Percentiles rank a stretch among this genome's conserved stretches.
Evolutionary conservation across 2,329 filamentous ascomycete genomes (phyloP).

Genomic region (Escovopsis sp.): DNA sequence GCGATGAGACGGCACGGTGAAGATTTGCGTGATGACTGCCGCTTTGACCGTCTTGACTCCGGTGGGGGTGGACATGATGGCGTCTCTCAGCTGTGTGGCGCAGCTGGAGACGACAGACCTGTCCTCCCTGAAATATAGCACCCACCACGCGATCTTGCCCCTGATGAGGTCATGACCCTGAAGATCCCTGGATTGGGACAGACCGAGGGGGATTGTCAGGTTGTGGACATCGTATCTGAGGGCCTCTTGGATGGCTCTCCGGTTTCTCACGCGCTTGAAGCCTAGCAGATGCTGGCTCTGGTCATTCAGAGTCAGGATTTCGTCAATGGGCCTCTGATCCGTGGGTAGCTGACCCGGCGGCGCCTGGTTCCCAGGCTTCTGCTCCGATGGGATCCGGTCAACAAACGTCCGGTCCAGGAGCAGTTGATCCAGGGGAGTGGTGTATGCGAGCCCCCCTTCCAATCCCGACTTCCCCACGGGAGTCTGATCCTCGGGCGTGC

Average conservation of each 20-base stretch:
- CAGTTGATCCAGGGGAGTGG: too few relatives aligned
- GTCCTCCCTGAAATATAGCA: conserved; percentile 15
- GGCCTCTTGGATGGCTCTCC: conserved; percentile 5
- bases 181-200: conserved; percentile 9
- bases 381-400: too few relatives aligned
- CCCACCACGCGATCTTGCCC: conserved; percentile 13
- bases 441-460: too few relatives aligned
- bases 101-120: conserved; percentile 20
- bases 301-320: background rate
- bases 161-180: background rate
- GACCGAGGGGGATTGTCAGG: conserved; percentile 8
- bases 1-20: conserved; percentile 20
- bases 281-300: conserved; percentile 3
- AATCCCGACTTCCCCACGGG: too few relatives aligned
- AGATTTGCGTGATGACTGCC: conserved; percentile 21
- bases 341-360: too few relatives aligned
- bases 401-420: too few relatives aligned
- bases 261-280: conserved; percentile 7
- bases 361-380: too few relatives aligned
- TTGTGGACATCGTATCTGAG: conserved; percentile 9
- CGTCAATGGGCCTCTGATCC: too few relatives aligned
- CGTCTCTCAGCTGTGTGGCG: conserved; percentile 14
- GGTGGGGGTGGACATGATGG: conserved; percentile 7
- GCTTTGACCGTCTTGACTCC: conserved; percentile 13
- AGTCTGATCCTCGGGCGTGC: too few relatives aligned